Percentiles rank a stretch among this genome's conserved stretches.
Evolutionary conservation across 2,329 filamentous ascomycete species (phyloP).

Genomic region (Stachybotrys elegans): DNA sequence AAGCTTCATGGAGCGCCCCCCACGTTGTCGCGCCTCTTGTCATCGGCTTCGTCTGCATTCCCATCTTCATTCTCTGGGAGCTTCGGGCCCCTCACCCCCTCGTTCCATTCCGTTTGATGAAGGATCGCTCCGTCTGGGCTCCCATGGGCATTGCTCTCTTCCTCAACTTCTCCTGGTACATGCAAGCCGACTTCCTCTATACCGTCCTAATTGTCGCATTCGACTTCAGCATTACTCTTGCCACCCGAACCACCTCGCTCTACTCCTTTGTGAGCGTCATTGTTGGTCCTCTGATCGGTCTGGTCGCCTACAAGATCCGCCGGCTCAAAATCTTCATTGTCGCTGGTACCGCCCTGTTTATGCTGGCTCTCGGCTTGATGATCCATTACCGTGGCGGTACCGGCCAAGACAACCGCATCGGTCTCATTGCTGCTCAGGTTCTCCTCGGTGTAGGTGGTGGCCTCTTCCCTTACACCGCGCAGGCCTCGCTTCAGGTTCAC

Average conservation of each 20-base stretch:
- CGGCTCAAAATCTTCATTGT: slow-evolving; percentile 62
- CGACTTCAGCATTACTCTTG: slow-evolving; percentile 49
- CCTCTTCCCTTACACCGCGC: slow-evolving; percentile 50
- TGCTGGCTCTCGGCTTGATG: slow-evolving; percentile 61
- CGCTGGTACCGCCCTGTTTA: slow-evolving; percentile 53
- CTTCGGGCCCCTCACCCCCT: slow-evolving; percentile 46
- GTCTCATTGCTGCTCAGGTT: slow-evolving; percentile 58
- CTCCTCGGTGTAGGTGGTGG: slow-evolving; percentile 59
- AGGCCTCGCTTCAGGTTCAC: slow-evolving; percentile 37
- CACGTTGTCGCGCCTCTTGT: slow-evolving; percentile 40
- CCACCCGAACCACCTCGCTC: slow-evolving; percentile 54
- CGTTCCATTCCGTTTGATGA: slow-evolving; percentile 55
- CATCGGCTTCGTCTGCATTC: slow-evolving; percentile 40
- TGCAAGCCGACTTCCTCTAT: slow-evolving; percentile 61
- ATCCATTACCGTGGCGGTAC: slow-evolving; percentile 57
- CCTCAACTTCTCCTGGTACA: slow-evolving; percentile 55
- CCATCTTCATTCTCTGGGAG: slow-evolving; percentile 46
- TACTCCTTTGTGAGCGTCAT: slow-evolving; percentile 56
- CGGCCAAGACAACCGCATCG: slow-evolving; percentile 37
- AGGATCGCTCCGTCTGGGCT: slow-evolving; percentile 60
- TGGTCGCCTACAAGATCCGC: slow-evolving; percentile 52
- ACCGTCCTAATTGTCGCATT: slow-evolving; percentile 59
- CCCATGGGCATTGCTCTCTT: slow-evolving; percentile 53
- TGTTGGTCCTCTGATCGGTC: slow-evolving; percentile 49
- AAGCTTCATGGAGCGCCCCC: slow-evolving; percentile 29